Base-by-base conservation (phyloP, 2,329 filamentous ascomycete genomes). In the Amylocarpus encephaloides region DNA sequence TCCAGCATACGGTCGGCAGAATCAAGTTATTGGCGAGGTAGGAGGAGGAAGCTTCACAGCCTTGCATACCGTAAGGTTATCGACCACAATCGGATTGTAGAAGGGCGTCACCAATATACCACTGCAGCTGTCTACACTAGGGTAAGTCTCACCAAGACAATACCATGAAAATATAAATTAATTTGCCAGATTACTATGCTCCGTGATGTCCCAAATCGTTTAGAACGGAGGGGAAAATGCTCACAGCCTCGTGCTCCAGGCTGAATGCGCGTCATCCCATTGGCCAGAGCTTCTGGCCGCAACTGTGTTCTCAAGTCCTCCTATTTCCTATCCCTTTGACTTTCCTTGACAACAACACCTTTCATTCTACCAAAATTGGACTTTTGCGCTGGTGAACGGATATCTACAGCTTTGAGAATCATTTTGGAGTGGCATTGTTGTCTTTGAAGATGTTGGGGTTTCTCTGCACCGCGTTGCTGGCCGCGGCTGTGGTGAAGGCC, bases 211-310 rank as follows among this genome's bases (percentile, higher is more conserved):
- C 35, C 2, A 15, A 36, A 19, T 6, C 33, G 36, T 16, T 26
- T 26, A 22, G 5, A 33, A n/a, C 45, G 38, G 38, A 33, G 39
- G 11, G 19, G 57, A 57, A 51, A 57, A 53, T 54, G 46, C 55
- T 50, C 53, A 48, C 57, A 63, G 62, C 62, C 61, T 63, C 49
- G 60, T 56, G 46, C 47, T 52, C 49, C 58, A 60, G 61, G 55
- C 57, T 60, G 59, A 61, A 50, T 41, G 18, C 43, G 32, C 19
- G 29, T 12, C 30, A 43, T 44, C 46, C 40, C 26, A 59, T 55
- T 53, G 46, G 49, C 51, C 52, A 50, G 50, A 54, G 35, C 16
- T 29, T 48, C 42, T 35, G 52, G 34, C 45, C 48, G 61, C 54
- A 60, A 63, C 55, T 53, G 57, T 63, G 61, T 63, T 58, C 60